phyloP scores from a whole-genome alignment of 768 basidiomycete species.

The Rhodotorula paludigena region DNA sequence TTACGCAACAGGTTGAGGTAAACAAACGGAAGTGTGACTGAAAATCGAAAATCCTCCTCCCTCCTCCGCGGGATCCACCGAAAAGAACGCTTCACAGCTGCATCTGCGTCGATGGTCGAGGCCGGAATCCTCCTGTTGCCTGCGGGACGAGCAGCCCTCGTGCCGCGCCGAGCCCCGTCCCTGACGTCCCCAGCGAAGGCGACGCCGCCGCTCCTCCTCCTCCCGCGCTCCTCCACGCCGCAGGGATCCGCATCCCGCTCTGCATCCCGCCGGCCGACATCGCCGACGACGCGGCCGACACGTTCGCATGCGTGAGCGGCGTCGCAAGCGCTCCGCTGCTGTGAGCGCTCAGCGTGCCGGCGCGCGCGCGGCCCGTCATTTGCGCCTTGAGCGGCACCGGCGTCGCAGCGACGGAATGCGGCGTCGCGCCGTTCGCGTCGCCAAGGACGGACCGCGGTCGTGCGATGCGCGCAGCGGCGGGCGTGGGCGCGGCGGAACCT shows the following conservation, averaged over 20 bases:
- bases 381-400: slow-evolving; percentile 2
- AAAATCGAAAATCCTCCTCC: neutral
- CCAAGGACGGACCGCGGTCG: neutral
- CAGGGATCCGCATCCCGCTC: slow-evolving; percentile 3
- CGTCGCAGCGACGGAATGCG: neutral
- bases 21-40: neutral
- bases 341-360: neutral
- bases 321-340: too few species aligned
- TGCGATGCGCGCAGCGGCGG: neutral
- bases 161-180: neutral
- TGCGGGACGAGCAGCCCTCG: neutral
- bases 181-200: neutral
- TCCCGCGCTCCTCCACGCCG: neutral
- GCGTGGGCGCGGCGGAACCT: neutral
- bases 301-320: too few species aligned
- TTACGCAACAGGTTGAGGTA: too few species aligned
- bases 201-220: neutral
- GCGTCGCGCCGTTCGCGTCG: neutral
- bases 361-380: neutral
- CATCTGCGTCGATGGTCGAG: neutral
- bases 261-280: neutral
- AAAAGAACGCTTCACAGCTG: too few species aligned
- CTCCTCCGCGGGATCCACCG: neutral
- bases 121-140: neutral
- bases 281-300: too few species aligned